A percentile compares a stretch with the other conserved stretches of the same genome.
Evolutionary conservation across 176 grass and related monocot genomes (phyloP).

Genomic region (Canna indica): DNA sequence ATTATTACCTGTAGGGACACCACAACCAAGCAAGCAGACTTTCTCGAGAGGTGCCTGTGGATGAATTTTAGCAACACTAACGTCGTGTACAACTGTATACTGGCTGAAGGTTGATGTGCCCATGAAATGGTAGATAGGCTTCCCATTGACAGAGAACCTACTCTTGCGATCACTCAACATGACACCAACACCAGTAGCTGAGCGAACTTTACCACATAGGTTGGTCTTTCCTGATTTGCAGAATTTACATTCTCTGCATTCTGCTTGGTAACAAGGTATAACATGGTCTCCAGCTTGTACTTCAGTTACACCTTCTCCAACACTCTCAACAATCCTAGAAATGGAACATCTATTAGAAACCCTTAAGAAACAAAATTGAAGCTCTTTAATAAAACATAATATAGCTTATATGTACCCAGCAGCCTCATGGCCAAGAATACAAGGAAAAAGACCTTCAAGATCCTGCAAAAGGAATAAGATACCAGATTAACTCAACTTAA

Average conservation of each 20-base stretch:
- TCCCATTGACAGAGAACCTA: slow-evolving; percentile 80
- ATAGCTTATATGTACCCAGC: slow-evolving; percentile 48
- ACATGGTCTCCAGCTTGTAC: slow-evolving; percentile 93
- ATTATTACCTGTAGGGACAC: slow-evolving; percentile 82
- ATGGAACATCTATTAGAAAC: background rate
- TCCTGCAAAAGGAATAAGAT: slow-evolving; percentile 41
- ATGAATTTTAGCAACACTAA: slow-evolving; percentile 92
- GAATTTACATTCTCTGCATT: slow-evolving; percentile 87
- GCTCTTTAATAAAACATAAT: background rate
- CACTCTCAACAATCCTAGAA: slow-evolving; percentile 77
- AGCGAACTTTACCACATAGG: slow-evolving; percentile 86
- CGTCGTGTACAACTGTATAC: slow-evolving; percentile 95
- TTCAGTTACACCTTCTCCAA: slow-evolving; percentile 90
- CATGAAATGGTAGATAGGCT: slow-evolving; percentile 96
- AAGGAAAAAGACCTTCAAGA: slow-evolving; percentile 95
- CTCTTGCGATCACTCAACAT: slow-evolving; percentile 89
- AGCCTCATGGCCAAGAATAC: slow-evolving; percentile 97
- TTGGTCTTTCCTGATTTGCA: slow-evolving; percentile 97
- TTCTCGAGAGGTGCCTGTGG: slow-evolving; percentile 80
- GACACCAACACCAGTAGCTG: slow-evolving; percentile 66
- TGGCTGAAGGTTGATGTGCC: slow-evolving; percentile 98
- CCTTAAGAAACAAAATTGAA: background rate
- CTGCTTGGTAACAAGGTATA: slow-evolving; percentile 95
- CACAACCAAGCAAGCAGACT: slow-evolving; percentile 88
- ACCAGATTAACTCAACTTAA: background rate